These are phyloP conservation scores for Penicillium sp. DNA, from an alignment of 2,329 filamentous ascomycete species.

Conservation along the genomic window DNA sequence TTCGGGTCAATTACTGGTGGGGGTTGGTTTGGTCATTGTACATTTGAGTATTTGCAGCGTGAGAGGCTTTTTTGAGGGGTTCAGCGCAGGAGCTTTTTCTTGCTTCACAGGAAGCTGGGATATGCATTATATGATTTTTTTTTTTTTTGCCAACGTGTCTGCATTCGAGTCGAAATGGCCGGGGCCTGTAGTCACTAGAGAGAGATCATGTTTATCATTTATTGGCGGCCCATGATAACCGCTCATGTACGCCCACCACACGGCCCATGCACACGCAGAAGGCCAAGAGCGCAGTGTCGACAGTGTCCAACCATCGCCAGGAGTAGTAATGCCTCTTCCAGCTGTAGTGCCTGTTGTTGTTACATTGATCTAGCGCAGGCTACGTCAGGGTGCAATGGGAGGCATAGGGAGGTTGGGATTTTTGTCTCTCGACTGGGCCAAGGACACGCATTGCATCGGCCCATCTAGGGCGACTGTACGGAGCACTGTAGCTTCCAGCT, in stretches of 20 bases:
- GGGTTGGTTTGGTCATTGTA: neutral
- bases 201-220: too few relatives aligned
- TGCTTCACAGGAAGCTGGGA: neutral
- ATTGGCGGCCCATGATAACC: neutral
- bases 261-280: neutral
- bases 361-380: neutral
- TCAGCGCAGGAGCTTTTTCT: neutral
- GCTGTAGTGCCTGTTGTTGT: neutral
- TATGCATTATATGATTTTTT: neutral
- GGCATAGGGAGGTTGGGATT: neutral
- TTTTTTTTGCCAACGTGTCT: neutral
- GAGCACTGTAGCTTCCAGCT: neutral
- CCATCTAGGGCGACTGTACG: neutral
- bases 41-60: neutral
- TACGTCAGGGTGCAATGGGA: neutral
- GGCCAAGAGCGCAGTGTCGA: too few relatives aligned
- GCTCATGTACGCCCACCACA: neutral
- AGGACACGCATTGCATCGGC: neutral
- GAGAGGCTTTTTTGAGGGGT: neutral
- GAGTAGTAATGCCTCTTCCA: neutral
- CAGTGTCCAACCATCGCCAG: neutral
- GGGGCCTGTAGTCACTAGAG: neutral
- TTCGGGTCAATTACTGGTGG: neutral
- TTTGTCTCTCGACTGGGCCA: neutral
- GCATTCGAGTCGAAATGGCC: neutral